phyloP scores from a whole-genome alignment of 1,139 yeast genomes.

The Waltiozyma sp. region DNA sequence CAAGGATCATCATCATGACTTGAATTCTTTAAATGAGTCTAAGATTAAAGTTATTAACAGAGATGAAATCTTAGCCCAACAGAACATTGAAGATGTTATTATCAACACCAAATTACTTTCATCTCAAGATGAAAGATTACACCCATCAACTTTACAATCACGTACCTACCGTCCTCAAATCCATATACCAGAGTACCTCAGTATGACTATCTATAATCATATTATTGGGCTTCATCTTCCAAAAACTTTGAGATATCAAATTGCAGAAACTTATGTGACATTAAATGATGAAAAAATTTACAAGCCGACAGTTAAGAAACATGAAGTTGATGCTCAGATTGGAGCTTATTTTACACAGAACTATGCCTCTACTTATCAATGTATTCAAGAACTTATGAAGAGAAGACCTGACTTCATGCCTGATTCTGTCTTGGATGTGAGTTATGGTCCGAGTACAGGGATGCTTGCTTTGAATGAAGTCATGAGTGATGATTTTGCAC shows the following conservation, averaged over 20 bases:
- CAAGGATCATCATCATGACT: slow-evolving; percentile 26
- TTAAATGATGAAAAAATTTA: slow-evolving; percentile 42
- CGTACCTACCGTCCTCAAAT: slow-evolving; percentile 35
- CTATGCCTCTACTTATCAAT: slow-evolving; percentile 63
- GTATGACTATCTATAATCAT: slow-evolving; percentile 47
- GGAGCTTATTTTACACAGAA: slow-evolving; percentile 80
- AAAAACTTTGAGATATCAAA: slow-evolving; percentile 42
- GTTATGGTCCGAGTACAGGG: slow-evolving; percentile 91
- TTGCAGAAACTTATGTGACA: slow-evolving; percentile 38
- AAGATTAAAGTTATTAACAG: slow-evolving; percentile 24
- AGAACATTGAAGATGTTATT: slow-evolving; percentile 20
- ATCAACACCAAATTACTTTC: slow-evolving; percentile 13
- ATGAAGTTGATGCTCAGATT: slow-evolving; percentile 74
- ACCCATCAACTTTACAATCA: slow-evolving; percentile 31
- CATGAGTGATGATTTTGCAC: slow-evolving; percentile 52
- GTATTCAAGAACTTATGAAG: slow-evolving; percentile 53
- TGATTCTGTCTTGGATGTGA: slow-evolving; percentile 58
- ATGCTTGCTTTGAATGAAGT: slow-evolving; percentile 79
- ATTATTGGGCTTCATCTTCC: slow-evolving; percentile 46
- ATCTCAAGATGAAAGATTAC: slow-evolving; percentile 12
- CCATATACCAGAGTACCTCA: slow-evolving; percentile 39
- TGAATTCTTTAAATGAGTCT: slow-evolving; percentile 18
- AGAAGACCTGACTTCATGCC: slow-evolving; percentile 50
- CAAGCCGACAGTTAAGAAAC: slow-evolving; percentile 35
- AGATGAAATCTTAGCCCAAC: slow-evolving; percentile 19